These are phyloP conservation scores for Raffaelea ambrosiae DNA, from an alignment of 2,329 filamentous ascomycete species.

Conservation along the genomic window DNA sequence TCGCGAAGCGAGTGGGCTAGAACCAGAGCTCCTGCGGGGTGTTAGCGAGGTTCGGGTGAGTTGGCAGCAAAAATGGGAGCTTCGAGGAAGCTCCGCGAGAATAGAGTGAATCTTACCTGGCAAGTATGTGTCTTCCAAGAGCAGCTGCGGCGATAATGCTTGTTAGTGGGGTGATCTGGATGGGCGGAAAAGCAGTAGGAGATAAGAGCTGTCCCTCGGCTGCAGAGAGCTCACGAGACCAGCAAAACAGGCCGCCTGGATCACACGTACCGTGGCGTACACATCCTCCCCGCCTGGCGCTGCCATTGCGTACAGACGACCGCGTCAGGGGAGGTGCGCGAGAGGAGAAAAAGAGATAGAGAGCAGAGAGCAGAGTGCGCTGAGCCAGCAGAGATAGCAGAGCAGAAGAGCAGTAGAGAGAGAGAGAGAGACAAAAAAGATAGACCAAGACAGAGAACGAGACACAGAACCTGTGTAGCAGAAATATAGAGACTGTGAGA, in stretches of 20 bases:
- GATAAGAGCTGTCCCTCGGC: neutral
- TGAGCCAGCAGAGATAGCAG: too few relatives aligned
- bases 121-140: slow-evolving; percentile 86
- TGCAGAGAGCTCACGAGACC: neutral
- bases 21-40: slow-evolving; percentile 70
- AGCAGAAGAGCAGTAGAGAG: neutral
- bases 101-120: too few relatives aligned
- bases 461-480: neutral
- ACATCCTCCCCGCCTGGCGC: slow-evolving; percentile 36
- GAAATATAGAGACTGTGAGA: too few relatives aligned
- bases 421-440: neutral
- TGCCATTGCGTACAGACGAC: slow-evolving; percentile 25
- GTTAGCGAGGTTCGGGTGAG: slow-evolving; percentile 8
- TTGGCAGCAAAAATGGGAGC: neutral
- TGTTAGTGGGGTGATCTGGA: slow-evolving; percentile 1
- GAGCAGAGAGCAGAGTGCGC: too few relatives aligned
- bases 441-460: neutral
- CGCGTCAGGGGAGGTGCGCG: slow-evolving; percentile 2
- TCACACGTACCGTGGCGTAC: slow-evolving; percentile 46
- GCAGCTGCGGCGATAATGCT: slow-evolving; percentile 55
- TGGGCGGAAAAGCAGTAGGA: neutral
- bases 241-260: neutral
- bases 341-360: slow-evolving; percentile 6
- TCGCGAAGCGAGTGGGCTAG: slow-evolving; percentile 92
- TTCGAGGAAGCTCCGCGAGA: too few relatives aligned